Evolutionary conservation across 345 rosid genomes (phyloP).

Genomic region (Cardamine chenopodiifolia): DNA sequence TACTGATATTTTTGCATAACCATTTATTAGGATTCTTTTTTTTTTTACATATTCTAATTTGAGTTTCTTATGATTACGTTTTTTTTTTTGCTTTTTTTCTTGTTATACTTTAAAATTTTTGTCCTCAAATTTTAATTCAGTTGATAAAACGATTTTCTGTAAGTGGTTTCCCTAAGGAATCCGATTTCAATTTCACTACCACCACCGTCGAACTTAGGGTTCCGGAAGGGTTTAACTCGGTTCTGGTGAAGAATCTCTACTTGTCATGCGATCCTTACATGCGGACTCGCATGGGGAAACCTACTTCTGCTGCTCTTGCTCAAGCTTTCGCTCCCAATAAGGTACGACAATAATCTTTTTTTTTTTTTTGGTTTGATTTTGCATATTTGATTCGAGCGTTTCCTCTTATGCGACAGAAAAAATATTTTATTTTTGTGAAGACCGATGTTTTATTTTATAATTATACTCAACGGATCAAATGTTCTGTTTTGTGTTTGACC

Average conservation of each 20-base stretch:
- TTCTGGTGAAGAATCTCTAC: conserved; percentile 62
- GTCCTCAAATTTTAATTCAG: too few species aligned
- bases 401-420: background rate
- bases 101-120: too few species aligned
- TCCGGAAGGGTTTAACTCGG: conserved; percentile 39
- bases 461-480: background rate
- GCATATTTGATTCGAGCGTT: conserved; percentile 20
- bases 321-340: conserved; percentile 29
- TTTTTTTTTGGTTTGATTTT: background rate
- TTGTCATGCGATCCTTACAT: conserved; percentile 62
- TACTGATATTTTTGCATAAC: background rate
- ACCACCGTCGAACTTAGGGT: conserved; percentile 36
- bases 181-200: conserved; percentile 46
- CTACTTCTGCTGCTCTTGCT: conserved; percentile 32
- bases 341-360: conserved; percentile 10
- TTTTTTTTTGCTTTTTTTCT: too few species aligned
- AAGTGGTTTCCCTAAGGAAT: conserved; percentile 53
- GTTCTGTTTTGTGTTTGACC: background rate
- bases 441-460: background rate
- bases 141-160: too few species aligned
- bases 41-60: too few species aligned
- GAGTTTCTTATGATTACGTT: too few species aligned
- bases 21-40: background rate
- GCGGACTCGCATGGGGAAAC: conserved; percentile 47
- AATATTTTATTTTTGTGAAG: background rate